Percentiles rank a stretch among this genome's conserved stretches.
Evolutionary conservation across 768 basidiomycete genomes (phyloP).

Genomic region (Hysterangium stoloniferum): DNA sequence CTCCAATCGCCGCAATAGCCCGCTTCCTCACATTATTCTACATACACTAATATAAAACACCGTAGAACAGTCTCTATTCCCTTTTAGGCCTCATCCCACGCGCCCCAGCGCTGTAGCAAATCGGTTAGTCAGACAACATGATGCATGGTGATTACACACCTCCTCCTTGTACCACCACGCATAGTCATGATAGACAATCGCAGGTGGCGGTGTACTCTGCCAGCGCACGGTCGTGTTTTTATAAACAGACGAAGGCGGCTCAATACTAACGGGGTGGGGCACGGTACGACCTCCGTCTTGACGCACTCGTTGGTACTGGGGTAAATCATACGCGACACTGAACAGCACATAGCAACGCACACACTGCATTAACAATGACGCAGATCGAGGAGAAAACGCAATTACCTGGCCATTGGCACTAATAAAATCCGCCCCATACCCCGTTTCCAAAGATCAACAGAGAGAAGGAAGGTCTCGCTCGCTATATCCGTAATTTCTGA

Average conservation of each 20-base stretch:
- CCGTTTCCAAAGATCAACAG: conserved; percentile 37
- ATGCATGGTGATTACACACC: neutral
- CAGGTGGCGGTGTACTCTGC: neutral
- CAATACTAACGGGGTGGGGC: neutral
- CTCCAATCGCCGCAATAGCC: no score
- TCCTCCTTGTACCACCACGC: conserved; percentile 2
- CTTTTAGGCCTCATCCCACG: conserved; percentile 8
- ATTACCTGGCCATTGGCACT: conserved; percentile 34
- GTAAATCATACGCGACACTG: conserved; percentile 10
- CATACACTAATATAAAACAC: no score
- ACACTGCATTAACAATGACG: neutral
- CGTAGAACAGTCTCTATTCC: no score
- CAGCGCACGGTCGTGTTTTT: no score
- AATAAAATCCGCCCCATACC: conserved; percentile 39
- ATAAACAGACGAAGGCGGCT: neutral
- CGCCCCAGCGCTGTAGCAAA: conserved; percentile 6
- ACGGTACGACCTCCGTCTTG: conserved; percentile 3
- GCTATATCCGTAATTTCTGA: conserved; percentile 19
- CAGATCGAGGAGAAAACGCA: neutral
- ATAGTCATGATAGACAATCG: conserved; percentile 2
- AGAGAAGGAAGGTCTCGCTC: conserved; percentile 38
- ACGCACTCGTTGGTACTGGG: conserved; percentile 5
- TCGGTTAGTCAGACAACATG: neutral
- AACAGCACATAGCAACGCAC: neutral
- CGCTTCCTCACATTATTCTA: no score